Conservation (phyloP, 2,329 filamentous ascomycete genomes). For the Paraphaeosphaeria minitans region DNA sequence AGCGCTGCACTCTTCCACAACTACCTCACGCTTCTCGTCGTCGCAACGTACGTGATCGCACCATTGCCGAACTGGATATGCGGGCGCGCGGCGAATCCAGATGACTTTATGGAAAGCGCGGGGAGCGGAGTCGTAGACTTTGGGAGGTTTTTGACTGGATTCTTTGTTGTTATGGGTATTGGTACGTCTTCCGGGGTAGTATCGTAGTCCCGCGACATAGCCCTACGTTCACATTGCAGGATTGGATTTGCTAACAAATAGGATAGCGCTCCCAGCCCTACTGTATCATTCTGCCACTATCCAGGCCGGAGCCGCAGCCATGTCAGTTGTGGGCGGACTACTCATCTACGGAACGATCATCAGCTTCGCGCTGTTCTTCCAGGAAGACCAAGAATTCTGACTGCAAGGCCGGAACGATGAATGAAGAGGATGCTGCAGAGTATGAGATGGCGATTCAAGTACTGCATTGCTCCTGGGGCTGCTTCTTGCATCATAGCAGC, state of each 20-base stretch:
- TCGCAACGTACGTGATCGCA: constrained; percentile 91
- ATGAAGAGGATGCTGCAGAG: constrained; percentile 7
- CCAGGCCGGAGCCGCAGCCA: constrained; percentile 81
- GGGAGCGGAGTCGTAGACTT: constrained; percentile 88
- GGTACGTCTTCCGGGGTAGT: constrained; percentile 62
- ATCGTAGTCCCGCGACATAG: not conserved
- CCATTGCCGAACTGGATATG: constrained; percentile 98
- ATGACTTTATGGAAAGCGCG: constrained; percentile 91
- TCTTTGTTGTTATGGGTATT: constrained; percentile 96
- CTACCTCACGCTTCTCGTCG: constrained; percentile 94
- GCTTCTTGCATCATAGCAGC: not conserved
- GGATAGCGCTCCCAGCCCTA: constrained; percentile 79
- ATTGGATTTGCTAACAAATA: constrained; percentile 18
- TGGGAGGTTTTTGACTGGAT: constrained; percentile 91
- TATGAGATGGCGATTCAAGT: not conserved
- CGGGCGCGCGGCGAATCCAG: constrained; percentile 81
- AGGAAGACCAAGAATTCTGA: constrained; percentile 95
- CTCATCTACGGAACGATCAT: constrained; percentile 98
- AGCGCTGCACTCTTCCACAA: constrained; percentile 93
- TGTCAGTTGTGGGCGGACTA: constrained; percentile 90
- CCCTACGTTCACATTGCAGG: not conserved
- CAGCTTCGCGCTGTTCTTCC: constrained; percentile 97
- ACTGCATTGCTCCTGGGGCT: not conserved
- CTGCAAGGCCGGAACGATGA: constrained; percentile 34
- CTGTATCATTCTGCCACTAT: constrained; percentile 89